A percentile compares a stretch with the other conserved stretches of the same genome.
Conservation (phyloP, 345 rosid genomes). For the Brassica cretica region DNA sequence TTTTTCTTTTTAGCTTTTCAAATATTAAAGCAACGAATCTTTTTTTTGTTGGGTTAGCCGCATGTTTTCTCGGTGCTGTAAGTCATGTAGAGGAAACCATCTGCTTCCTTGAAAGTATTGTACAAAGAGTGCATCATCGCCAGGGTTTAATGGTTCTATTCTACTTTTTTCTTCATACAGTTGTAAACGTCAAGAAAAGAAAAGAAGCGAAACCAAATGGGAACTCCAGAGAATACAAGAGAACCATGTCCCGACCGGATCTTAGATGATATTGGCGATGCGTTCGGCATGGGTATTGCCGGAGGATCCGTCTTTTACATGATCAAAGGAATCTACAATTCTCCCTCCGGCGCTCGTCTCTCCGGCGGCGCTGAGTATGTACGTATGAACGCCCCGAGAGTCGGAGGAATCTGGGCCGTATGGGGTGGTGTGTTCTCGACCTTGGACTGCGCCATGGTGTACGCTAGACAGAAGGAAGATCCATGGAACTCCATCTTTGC, state of each 20-base stretch:
- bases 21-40: background rate
- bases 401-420: background rate
- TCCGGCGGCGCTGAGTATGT: background rate
- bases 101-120: constrained; percentile 68
- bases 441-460: background rate
- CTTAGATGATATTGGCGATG: background rate
- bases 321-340: background rate
- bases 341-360: background rate
- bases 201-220: background rate
- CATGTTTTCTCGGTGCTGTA: constrained; percentile 88
- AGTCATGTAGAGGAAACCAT: constrained; percentile 74
- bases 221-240: background rate
- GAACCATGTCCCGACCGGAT: background rate
- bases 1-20: too few relatives aligned
- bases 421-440: background rate
- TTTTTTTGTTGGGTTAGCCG: constrained; percentile 29
- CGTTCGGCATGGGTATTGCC: background rate
- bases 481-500: background rate
- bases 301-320: background rate
- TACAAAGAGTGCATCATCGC: constrained; percentile 50
- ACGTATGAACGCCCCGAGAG: background rate
- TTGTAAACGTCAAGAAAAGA: background rate
- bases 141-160: background rate
- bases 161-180: background rate
- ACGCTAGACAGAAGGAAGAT: constrained; percentile 1